Evolutionary conservation across 1,284 basidiomycete genomes (phyloP), one percentile per base, ranked within the genome.

Genomic region (Entoloma clypeatum): DNA sequence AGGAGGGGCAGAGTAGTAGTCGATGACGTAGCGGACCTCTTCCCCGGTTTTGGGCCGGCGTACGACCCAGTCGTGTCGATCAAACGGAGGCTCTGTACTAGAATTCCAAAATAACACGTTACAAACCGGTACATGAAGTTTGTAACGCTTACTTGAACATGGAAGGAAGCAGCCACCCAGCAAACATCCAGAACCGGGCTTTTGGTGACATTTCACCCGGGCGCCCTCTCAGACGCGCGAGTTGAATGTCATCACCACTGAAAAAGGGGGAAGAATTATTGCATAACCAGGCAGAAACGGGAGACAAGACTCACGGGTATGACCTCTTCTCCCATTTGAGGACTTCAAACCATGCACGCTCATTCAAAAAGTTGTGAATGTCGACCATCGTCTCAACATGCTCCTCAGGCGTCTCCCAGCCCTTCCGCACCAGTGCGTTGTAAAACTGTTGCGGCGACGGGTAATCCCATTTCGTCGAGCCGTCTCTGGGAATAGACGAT

Each of bases 401-500:
- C 58, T 98, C 92, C 64, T 96, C 94, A 0, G 93, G 92, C 3
- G 96, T 96, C 65, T 96, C 93, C 91, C 90, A 94, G 1, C 96
- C 96, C 61, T 99, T 99, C 51, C 94, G 74, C 10, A 92, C 90
- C 5, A 99, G 76, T 0, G 96, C 96, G 61, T 98, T 98, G 65
- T 99, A 95, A 62, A 99, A 99, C 62, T 99, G 95, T 66, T 99
- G 94, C 2, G 95, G 92, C 4, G 90, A 94, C 1, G 96, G 96
- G 64, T 99, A 99, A 58, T 97, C 94, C 96, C 96, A 99, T 52
- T 61, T 75, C 34, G 48, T 64, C 40, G 58, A 53, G 5, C 61
- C 56, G 37, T 87, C 77, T 26, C 93, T 81, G 2, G 92, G 92
- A 56, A 99, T 99, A 6, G 89, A 84, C 0, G 92, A 95, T 29